phyloP scores from a whole-genome alignment of 768 basidiomycete genomes.

The Boletus barrowsii region DNA sequence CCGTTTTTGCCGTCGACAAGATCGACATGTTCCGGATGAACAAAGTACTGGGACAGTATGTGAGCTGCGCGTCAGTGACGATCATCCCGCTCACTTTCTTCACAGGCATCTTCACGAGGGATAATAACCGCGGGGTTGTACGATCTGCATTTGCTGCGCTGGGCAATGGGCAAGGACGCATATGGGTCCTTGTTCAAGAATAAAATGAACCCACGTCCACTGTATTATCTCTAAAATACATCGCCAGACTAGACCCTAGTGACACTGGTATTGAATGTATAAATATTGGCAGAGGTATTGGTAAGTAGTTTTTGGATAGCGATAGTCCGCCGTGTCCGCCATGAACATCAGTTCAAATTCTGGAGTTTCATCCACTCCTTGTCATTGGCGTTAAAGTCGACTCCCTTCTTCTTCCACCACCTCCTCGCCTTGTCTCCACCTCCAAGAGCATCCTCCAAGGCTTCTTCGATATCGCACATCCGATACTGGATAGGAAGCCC shows the following conservation, averaged over 20 bases:
- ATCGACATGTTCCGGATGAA: constrained; percentile 97
- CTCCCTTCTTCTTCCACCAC: constrained; percentile 82
- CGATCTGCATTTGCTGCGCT: constrained; percentile 3
- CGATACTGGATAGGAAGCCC: constrained; percentile 81
- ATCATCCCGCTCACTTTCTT: not conserved
- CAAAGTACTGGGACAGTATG: constrained; percentile 78
- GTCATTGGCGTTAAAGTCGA: constrained; percentile 80
- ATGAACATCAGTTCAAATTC: constrained; percentile 52
- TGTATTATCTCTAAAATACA: constrained; percentile 11
- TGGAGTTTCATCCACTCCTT: constrained; percentile 88
- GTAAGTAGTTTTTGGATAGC: not conserved
- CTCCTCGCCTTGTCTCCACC: constrained; percentile 70
- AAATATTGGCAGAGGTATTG: not conserved
- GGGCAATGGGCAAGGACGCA: not conserved
- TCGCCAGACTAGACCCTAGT: constrained; percentile 4
- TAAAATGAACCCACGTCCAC: constrained; percentile 5
- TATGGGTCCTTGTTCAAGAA: constrained; percentile 2
- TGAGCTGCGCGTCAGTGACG: not conserved
- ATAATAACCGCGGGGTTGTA: constrained; percentile 5
- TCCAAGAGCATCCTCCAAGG: constrained; percentile 81
- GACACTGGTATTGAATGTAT: not conserved
- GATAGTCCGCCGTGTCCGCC: not conserved
- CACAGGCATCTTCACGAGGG: constrained; percentile 33
- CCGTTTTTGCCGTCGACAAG: constrained; percentile 76
- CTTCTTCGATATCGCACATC: constrained; percentile 91